Evolutionary conservation across 441 rosid genomes (phyloP), one percentile per base, ranked within the genome.

Genomic region (Populus tomentosa): DNA sequence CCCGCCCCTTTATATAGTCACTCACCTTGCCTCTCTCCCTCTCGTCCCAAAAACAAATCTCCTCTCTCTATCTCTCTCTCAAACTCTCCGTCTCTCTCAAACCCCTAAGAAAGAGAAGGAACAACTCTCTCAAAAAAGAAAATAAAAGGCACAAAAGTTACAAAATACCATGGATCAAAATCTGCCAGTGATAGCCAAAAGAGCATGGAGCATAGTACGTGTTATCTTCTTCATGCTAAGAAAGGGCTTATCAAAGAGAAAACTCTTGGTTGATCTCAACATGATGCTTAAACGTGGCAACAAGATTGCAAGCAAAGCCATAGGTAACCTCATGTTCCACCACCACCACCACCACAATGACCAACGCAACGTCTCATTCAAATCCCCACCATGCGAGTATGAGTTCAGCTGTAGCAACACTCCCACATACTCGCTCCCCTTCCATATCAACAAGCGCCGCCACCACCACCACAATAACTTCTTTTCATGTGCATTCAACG

Each of bases 351-450:
- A 76, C 78, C 86, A 83, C 85, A 18, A n/a, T 61, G 18, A 36
- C 86, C 86, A 82, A 82, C 84, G 3, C 20, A 36, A 59, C 64
- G 24, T 66, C 79, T 28, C 87, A 8, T 16, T 42, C 74, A 3
- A 83, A 5, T 38, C 78, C 0, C 69, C 85, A 6, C 82, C 89
- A 3, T 69, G 66, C 10, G 97, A 93, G 76, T 94, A 94, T 81
- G 98, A 94, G 86, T 93, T 94, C 90, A 93, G 98, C 90, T 94
- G 97, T 89, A 91, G 89, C 83, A 87, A 85, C 86, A 94, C 94
- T 74, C 98, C 98, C 20, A 82, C 78, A 81, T 82, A 81, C 86
- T 69, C 91, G 6, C 82, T 79, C 78, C 84, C 90, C 5, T 82
- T 84, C 85, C 78, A 74, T 33, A 21, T 78, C 62, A 69, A 21